Percentiles rank a stretch among this genome's conserved stretches.
These are phyloP conservation scores for Henckelia pumila DNA, from an alignment of 257 asterid genomes.

Conservation along the genomic window DNA sequence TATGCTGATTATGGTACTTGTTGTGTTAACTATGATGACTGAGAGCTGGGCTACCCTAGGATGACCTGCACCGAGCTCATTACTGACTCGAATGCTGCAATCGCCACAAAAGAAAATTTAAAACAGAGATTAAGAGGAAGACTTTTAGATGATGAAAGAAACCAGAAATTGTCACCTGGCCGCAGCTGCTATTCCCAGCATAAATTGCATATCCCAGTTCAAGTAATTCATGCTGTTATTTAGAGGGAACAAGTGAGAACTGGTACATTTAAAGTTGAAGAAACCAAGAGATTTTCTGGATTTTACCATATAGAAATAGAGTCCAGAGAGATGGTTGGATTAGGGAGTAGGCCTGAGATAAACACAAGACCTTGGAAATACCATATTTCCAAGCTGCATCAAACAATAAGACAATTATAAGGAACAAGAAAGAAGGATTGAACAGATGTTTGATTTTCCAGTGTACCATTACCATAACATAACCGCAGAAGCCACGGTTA, in stretches of 20 bases:
- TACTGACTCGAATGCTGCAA: slow-evolving; percentile 31
- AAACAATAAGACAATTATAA: neutral
- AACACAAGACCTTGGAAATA: slow-evolving; percentile 36
- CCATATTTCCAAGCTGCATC: slow-evolving; percentile 42
- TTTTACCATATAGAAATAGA: slow-evolving; percentile 34
- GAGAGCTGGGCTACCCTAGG: slow-evolving; percentile 35
- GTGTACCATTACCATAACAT: slow-evolving; percentile 30
- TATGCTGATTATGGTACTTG: slow-evolving; percentile 27
- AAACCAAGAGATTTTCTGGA: neutral
- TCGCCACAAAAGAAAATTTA: neutral
- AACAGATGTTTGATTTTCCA: neutral
- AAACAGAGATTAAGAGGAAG: neutral
- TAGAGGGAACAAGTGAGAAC: neutral
- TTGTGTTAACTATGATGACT: slow-evolving; percentile 26
- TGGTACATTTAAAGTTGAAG: neutral
- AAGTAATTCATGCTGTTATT: slow-evolving; percentile 36
- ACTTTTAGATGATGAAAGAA: neutral
- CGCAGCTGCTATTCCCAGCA: slow-evolving; percentile 31
- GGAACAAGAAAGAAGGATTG: neutral
- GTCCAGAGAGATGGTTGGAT: slow-evolving; percentile 32
- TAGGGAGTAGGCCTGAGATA: slow-evolving; percentile 33
- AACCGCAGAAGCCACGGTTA: slow-evolving; percentile 31
- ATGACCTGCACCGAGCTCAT: slow-evolving; percentile 40
- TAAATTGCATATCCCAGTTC: slow-evolving; percentile 34
- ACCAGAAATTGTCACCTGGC: slow-evolving; percentile 28